Evolutionary conservation across 2,329 filamentous ascomycete genomes (phyloP).

Genomic region (Alternaria rosae): DNA sequence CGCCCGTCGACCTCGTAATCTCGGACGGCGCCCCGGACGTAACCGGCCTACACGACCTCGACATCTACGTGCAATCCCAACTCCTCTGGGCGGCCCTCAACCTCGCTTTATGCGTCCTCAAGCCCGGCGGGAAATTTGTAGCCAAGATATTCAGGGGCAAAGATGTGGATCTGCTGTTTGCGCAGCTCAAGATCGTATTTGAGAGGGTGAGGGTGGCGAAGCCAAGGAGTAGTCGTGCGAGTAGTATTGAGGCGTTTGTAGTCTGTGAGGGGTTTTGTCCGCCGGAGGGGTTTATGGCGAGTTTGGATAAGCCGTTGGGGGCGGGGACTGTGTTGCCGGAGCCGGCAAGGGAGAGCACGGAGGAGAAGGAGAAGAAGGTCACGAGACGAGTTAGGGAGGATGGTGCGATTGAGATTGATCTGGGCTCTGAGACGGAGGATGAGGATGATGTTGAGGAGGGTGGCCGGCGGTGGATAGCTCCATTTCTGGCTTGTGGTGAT

Average conservation of each 20-base stretch:
- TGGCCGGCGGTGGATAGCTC: constrained; percentile 81
- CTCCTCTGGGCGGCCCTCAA: constrained; percentile 94
- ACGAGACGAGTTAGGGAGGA: constrained; percentile 51
- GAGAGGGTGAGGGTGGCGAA: constrained; percentile 88
- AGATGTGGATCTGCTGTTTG: constrained; percentile 94
- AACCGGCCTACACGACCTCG: constrained; percentile 93
- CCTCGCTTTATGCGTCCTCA: constrained; percentile 88
- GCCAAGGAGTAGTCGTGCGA: constrained; percentile 91
- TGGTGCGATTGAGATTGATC: constrained; percentile 57
- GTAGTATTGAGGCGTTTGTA: constrained; percentile 95
- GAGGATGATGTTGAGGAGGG: constrained; percentile 50
- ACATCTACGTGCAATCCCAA: constrained; percentile 98
- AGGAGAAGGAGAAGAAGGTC: constrained; percentile 24
- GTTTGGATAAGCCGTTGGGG: constrained; percentile 76
- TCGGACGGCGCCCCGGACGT: constrained; percentile 97
- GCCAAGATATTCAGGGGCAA: constrained; percentile 96
- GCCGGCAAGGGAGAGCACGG: constrained; percentile 18
- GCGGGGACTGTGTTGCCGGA: constrained; percentile 64
- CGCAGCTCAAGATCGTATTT: constrained; percentile 92
- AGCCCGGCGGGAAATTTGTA: constrained; percentile 93
- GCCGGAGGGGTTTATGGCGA: constrained; percentile 76
- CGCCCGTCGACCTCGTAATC: constrained; percentile 90
- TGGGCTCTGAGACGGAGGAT: constrained; percentile 53
- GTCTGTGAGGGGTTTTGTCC: constrained; percentile 91
- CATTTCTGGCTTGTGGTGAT: constrained; percentile 97